These are phyloP conservation scores for Monosporascus sp. DNA, from an alignment of 2,329 filamentous ascomycete species.

Conservation along the genomic window DNA sequence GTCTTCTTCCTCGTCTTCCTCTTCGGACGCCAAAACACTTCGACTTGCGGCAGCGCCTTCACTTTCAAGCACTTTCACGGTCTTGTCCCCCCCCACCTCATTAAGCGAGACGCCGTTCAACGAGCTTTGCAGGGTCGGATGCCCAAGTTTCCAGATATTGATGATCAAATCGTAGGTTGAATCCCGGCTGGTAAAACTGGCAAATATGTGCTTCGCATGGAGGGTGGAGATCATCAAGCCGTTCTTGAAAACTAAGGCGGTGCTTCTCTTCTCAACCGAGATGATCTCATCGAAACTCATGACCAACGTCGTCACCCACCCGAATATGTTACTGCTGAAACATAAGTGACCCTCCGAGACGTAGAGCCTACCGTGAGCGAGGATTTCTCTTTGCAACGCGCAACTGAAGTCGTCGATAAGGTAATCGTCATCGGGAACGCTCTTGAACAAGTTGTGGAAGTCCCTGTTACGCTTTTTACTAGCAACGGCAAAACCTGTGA, in stretches of 20 bases:
- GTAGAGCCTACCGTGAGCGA: conserved; percentile 89
- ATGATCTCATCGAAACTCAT: conserved; percentile 99
- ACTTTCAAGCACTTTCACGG: conserved; percentile 67
- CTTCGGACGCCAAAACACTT: conserved; percentile 54
- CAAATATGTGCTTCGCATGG: conserved; percentile 92
- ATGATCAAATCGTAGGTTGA: conserved; percentile 96
- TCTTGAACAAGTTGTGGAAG: conserved; percentile 90
- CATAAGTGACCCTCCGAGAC: conserved; percentile 96
- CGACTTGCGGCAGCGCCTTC: conserved; percentile 39
- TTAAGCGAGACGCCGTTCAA: conserved; percentile 83
- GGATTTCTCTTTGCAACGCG: conserved; percentile 89
- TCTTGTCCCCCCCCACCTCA: conserved; percentile 82
- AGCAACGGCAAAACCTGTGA: conserved; percentile 93
- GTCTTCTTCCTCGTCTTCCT: conserved; percentile 43
- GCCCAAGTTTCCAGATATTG: conserved; percentile 96
- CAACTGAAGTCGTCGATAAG: conserved; percentile 98
- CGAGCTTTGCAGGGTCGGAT: conserved; percentile 86
- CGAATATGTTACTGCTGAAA: conserved; percentile 98
- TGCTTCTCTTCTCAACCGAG: conserved; percentile 93
- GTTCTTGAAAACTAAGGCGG: conserved; percentile 92
- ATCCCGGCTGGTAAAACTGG: conserved; percentile 89
- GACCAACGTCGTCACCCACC: conserved; percentile 95
- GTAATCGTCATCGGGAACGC: conserved; percentile 95
- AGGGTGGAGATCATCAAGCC: conserved; percentile 94
- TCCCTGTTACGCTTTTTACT: conserved; percentile 95